Base-by-base conservation (phyloP, 345 rosid species). In the Erucastrum elatum region DNA sequence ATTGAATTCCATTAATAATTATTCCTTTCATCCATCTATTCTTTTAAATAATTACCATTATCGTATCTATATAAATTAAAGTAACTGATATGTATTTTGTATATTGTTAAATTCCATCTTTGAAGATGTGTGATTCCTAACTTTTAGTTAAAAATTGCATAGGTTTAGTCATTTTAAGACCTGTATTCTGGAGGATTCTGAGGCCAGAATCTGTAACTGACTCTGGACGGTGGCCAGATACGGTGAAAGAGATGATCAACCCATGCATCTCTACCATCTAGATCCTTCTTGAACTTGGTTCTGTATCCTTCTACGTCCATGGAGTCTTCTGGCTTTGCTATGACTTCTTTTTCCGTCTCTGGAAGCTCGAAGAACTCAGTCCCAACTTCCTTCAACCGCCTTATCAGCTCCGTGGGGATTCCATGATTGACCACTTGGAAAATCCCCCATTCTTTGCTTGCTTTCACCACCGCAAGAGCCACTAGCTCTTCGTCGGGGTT, bases 201-300 rank as follows among this genome's bases (percentile, higher is more conserved):
- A 7, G 98, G 98, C 98, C 97, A 91, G 56, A 84, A 91, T 8
- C 16, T 67, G 71, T 89, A 72, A 41, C 75, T 80, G 64, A 94
- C 59, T 15, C 51, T 15, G 0, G 83, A 60, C 53, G 92, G 92
- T 13, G 98, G 98, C 94, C 94, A 91, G n/a, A 94, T 76, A 63
- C 27, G 80, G 73, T 94, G 96, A 51, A 91, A 94, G 67, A 91
- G 88, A 70, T 91, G 91, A 75, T 91, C 97, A 0, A 65, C 74
- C 74, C 79, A 37, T 37, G 44, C 44, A 8, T 37, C 9, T 37
- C 44, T 37, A 37, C 44, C 44, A 2, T 37, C 44, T 37, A 37
- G 44, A 37, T 37, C 44, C 9, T 37, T 39, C 13, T 9, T 3
- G 13, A 2, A 9, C 46, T 39, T 39, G 46, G 46, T 81, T 2